Base-by-base conservation (phyloP, 331 rosid genomes). In the Phaseolus coccineus region DNA sequence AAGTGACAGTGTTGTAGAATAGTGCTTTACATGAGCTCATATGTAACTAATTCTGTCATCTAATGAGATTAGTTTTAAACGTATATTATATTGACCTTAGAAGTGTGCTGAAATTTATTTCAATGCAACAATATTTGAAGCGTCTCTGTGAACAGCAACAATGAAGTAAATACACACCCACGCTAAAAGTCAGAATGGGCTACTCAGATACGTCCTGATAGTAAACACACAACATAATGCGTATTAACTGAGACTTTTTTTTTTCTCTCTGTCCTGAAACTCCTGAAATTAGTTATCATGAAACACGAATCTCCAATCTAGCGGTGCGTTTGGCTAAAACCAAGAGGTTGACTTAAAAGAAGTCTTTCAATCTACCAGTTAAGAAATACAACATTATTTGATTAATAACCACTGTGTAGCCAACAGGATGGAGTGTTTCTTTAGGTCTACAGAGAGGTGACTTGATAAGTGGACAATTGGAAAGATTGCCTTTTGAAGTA, bases 51-150 rank as follows among this genome's bases (percentile, higher is more conserved):
- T 50, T 15, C 15, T 77, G 9, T 15, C 42, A 8, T 67, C 14
- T 19, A 76, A 62, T 47, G 47, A 30, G 71, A 59, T 75, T 24
- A 47, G 22, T 15, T 35, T 42, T 8, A n/a, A 28, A 59, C 24
- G 33, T 33, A 25, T 15, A 9, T 61, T 37, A 25, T 15, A 9
- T 71, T 50, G 39, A 6, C 33, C 8, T 2, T 58, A 22, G 46
- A 63, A 69, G 12, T 51, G 11, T 53, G 62, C 73, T n/a, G 67
- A 76, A 59, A 61, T 59, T 30, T 33, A 37, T 8, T 4, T 47
- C 44, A 4, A 47, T 16, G n/a, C 27, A 47, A 65, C 24, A 16
- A 51, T 35, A 44, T 3, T 37, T 19, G 22, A 19, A 19, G 22
- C 22, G 22, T 7, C 2, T 39, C 2, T 40, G 46, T 8, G 69